Evolutionary conservation across 2,329 filamentous ascomycete species (phyloP).

Genomic region (Intubia oerlemansii): DNA sequence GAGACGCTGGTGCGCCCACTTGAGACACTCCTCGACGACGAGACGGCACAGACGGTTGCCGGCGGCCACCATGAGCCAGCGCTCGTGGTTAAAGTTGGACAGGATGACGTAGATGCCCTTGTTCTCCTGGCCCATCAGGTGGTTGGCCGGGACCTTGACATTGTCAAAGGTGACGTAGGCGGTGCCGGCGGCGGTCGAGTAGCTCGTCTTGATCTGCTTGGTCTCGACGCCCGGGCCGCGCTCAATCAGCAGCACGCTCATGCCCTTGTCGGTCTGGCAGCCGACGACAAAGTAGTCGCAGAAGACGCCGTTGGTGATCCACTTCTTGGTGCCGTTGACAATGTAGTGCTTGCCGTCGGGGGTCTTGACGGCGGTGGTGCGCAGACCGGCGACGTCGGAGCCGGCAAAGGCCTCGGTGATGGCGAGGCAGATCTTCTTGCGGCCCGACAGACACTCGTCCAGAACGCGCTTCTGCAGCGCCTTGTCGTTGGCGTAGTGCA

Average conservation of each 20-base stretch:
- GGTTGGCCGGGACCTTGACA: conserved; percentile 61
- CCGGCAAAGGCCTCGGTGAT: conserved; percentile 82
- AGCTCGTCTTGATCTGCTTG: conserved; percentile 59
- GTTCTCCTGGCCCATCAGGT: conserved; percentile 64
- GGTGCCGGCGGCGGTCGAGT: conserved; percentile 60
- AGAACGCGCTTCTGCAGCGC: conserved; percentile 44
- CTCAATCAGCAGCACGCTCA: conserved; percentile 57
- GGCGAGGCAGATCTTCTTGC: conserved; percentile 75
- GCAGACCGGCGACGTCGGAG: conserved; percentile 57
- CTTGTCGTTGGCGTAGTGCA: conserved; percentile 55
- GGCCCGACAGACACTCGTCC: conserved; percentile 52
- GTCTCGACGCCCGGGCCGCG: conserved; percentile 56
- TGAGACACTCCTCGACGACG: conserved; percentile 65
- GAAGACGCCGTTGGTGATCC: conserved; percentile 50
- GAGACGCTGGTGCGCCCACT: conserved; percentile 72
- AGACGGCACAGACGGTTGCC: conserved; percentile 43
- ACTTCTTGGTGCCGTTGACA: conserved; percentile 60
- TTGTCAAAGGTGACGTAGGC: conserved; percentile 69
- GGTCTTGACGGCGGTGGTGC: conserved; percentile 60
- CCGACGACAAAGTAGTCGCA: conserved; percentile 68
- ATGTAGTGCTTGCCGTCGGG: conserved; percentile 53
- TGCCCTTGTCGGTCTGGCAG: conserved; percentile 58
- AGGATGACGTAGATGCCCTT: conserved; percentile 72
- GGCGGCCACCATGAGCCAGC: conserved; percentile 52
- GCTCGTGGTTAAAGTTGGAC: conserved; percentile 77